Evolutionary conservation across 1,284 basidiomycete genomes (phyloP), one percentile per base, ranked within the genome.

Genomic region (Rhodotorula sp.): DNA sequence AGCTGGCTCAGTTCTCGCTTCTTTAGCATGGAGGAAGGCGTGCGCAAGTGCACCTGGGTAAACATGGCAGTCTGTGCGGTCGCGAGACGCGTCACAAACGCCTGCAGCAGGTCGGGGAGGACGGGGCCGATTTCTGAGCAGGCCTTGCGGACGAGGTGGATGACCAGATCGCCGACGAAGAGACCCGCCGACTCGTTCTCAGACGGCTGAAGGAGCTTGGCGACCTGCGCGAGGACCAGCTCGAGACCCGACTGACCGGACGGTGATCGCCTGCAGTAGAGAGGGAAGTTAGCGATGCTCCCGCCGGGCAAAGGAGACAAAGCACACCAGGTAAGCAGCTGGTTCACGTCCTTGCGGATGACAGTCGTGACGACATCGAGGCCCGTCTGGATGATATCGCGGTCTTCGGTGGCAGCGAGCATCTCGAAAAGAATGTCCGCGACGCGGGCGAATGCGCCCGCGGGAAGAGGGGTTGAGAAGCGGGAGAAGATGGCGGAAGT

Each of bases 81-180:
- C 6, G 85, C 84, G 85, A 99, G 90, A 13, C 95, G 87, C 27
- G 83, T 83, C 0, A 92, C 86, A 85, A 99, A 89, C 1, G 92
- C 93, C 64, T 89, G 87, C 57, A 97, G 83, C 19, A 99, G 85
- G 72, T 92, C 89, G 1, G 93, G 92, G 54, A 98, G 85, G 5
- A 95, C 91, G 1, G 92, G 88, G 0, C 89, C 83, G 21, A 96
- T 86, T 3, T 88, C 85, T 61, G 92, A 89, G 25, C 90, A 89
- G 0, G 90, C 89, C 69, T 87, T 87, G 32, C 96, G 86, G 71
- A 99, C 85, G 32, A 99, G 84, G 78, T 97, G 94, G 73, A 97
- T 91, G 79, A 99, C 91, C 55, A 99, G 85, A 79, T 97, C 94
- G 53, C 96, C 96, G 56, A 98, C 90, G 63, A 91, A 90, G 19